Percentiles rank a stretch among this genome's conserved stretches.
These are phyloP conservation scores for Jaapia argillacea DNA, from an alignment of 768 basidiomycete species.

Conservation along the genomic window DNA sequence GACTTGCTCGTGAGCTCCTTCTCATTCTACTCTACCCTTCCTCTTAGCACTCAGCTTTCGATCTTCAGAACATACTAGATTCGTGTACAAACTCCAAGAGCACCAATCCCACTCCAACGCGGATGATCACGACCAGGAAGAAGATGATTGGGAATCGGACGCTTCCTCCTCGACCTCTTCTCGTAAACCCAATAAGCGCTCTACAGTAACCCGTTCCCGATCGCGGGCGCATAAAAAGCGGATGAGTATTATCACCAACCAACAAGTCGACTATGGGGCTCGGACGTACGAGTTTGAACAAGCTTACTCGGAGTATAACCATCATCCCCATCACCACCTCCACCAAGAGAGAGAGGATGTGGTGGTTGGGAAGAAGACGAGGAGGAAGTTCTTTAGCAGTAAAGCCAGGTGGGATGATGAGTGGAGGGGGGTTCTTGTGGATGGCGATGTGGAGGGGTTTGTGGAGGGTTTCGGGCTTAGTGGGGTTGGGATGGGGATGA, in stretches of 20 bases:
- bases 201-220: conserved; percentile 6
- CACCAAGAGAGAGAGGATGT: neutral
- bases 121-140: conserved; percentile 16
- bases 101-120: conserved; percentile 18
- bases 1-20: conserved; percentile 55
- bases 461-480: neutral
- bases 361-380: neutral
- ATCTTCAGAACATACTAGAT: conserved; percentile 54
- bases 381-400: neutral
- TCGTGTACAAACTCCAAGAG: conserved; percentile 32
- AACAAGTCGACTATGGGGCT: conserved; percentile 31
- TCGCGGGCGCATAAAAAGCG: conserved; percentile 34
- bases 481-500: neutral
- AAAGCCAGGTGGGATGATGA: neutral
- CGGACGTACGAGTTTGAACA: neutral
- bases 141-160: conserved; percentile 24
- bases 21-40: neutral
- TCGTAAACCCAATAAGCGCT: conserved; percentile 8
- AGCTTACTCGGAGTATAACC: neutral
- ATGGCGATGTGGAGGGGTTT: neutral
- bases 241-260: conserved; percentile 61
- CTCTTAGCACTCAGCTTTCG: neutral
- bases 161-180: conserved; percentile 28
- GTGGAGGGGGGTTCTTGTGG: neutral
- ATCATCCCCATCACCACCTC: no score